Base-by-base conservation (phyloP, 1,284 basidiomycete genomes). In the Tremellales sp. region DNA sequence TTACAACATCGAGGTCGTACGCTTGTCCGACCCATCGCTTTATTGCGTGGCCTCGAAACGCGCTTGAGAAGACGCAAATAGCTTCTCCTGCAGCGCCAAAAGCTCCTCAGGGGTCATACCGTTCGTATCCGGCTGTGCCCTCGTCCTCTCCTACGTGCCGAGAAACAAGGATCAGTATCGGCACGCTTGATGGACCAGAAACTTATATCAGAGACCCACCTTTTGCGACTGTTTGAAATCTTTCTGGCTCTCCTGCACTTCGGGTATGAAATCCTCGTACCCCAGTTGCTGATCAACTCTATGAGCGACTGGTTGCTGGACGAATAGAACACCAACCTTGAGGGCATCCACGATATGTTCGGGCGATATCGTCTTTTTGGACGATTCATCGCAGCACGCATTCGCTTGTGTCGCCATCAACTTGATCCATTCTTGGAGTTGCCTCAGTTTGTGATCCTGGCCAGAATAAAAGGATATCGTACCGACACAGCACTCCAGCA, bases 401-500 rank as follows among this genome's bases (percentile, higher is more conserved):
- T 98, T 98, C 43, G 93, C 87, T 72, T 97, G 92, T 6, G 93
- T 93, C 13, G 95, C 95, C 66, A 99, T 86, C 67, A 98, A 76
- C 68, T 97, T 90, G 60, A 99, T 94, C 74, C 97, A 99, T 78
- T 99, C 94, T 97, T 55, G n/a, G 40, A 18, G 18, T 21, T 10
- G 46, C n/a, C n/a, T 53, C 41, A 51, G 50, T 39, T 21, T 8
- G 24, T 22, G 8, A 10, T 19, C 3, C 32, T 13, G 22, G 18
- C 9, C 16, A 32, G 19, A 29, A 13, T 19, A 19, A 25, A 29
- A 18, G 33, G 29, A 16, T n/a, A 18, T 66, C 73, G 79, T 76
- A 92, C 91, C 92, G 81, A 97, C 90, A 80, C 94, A 97, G 69
- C 92, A 97, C 74, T 97, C 92, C 71, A 94, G 92, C 41, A 98